Percentiles rank a stretch among this genome's conserved stretches.
These are phyloP conservation scores for Diplodia seriata DNA, from an alignment of 2,329 filamentous ascomycete species.

Conservation along the genomic window DNA sequence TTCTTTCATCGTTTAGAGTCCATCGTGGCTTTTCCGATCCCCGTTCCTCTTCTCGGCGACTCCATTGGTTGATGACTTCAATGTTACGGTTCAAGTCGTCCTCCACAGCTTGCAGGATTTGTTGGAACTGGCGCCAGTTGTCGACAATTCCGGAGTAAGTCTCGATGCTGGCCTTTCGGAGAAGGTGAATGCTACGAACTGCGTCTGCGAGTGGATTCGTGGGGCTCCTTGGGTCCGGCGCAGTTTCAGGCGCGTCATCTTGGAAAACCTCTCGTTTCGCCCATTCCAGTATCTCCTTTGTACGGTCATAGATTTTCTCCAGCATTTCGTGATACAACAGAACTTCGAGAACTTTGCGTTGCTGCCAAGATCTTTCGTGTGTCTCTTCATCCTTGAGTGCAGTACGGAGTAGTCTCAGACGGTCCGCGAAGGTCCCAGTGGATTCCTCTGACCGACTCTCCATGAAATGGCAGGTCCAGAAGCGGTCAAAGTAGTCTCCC, in stretches of 20 bases:
- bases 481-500: conserved; percentile 34
- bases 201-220: too few relatives aligned
- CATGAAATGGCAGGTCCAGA: not conserved
- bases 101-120: conserved; percentile 36
- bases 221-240: too few relatives aligned
- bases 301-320: conserved; percentile 15
- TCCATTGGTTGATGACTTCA: conserved; percentile 39
- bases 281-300: not conserved
- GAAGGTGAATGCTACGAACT: too few relatives aligned
- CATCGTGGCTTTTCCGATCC: conserved; percentile 41
- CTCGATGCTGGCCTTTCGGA: conserved; percentile 8
- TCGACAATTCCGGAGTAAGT: conserved; percentile 21
- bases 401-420: too few relatives aligned
- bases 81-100: conserved; percentile 36
- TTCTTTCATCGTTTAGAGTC: conserved; percentile 44
- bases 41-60: conserved; percentile 39
- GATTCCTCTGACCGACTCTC: not conserved
- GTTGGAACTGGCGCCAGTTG: conserved; percentile 35
- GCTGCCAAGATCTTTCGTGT: conserved; percentile 35
- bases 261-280: not conserved
- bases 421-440: too few relatives aligned
- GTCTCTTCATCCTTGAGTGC: too few relatives aligned
- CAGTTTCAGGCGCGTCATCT: too few relatives aligned
- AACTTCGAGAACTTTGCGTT: conserved; percentile 44
- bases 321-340: conserved; percentile 38